Evolutionary conservation across 768 basidiomycete species (phyloP), one percentile per base, ranked within the genome.

Genomic region (Boletales sp.): DNA sequence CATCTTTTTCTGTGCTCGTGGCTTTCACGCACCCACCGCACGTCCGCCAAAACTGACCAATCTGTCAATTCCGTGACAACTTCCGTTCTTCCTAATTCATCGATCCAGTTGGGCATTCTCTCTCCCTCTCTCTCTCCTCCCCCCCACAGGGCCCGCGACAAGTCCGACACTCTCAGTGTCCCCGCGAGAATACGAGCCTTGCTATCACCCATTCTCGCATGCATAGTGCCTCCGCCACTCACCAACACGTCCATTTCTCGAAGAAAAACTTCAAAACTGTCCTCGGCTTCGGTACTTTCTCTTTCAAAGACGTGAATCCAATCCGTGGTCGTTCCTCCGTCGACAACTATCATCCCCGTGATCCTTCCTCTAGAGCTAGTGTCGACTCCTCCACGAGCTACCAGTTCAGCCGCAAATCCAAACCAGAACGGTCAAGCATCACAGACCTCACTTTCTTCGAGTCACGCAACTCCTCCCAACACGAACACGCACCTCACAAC

Each of bases 241-340:
- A 69, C 52, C 69, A 61, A 12, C 63, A 64, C 57, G 50, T 60
- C 62, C 59, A 64, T 50, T 58, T 69, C 31, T 64, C 70, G 47
- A 76, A 71, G 72, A 73, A 73, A 67, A 74, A 71, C 60, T 71
- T 81, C 64, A 74, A 72, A 60, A 64, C 74, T 27, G 77, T 77
- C 39, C 70, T 81, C 45, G 78, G 77, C 44, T 69, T 80, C 36
- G 53, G 54, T 59, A 49, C 71, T 47, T 49, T 66, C 41, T 70
- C 70, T 44, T 72, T 70, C 57, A 72, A 66, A 58, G 64, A 69
- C 56, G 59, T 69, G 34, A 54, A 63, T 57, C 59, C 65, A 51
- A 54, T 54, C 43, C 66, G 55, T 41, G 60, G 52, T 53, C 65
- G 59, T 60, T 52, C 65, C 45, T 68, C 66, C 9, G 52, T 54